Evolutionary conservation across 2,329 filamentous ascomycete species (phyloP).

Genomic region (Colletotrichum sp.): DNA sequence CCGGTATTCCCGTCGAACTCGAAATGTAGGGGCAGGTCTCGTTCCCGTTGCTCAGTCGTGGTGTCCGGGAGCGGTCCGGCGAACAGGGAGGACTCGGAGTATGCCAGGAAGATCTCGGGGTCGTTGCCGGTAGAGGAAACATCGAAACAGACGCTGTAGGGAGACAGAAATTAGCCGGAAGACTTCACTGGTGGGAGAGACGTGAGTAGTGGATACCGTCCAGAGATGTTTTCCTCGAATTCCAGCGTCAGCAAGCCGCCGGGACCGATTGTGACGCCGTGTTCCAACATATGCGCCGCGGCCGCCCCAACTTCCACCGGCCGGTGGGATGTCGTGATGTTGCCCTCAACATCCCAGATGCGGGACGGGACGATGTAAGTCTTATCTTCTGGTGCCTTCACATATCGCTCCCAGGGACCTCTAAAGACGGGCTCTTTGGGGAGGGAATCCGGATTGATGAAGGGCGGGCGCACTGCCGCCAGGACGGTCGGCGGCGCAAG

Average conservation of each 20-base stretch:
- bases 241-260: slow-evolving; percentile 41
- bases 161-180: neutral
- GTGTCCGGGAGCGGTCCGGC: slow-evolving; percentile 26
- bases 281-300: slow-evolving; percentile 13
- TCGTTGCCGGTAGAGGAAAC: slow-evolving; percentile 31
- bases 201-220: slow-evolving; percentile 31
- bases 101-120: slow-evolving; percentile 28
- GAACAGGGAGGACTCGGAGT: slow-evolving; percentile 26
- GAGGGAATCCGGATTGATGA: slow-evolving; percentile 27
- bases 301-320: neutral
- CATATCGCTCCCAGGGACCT: slow-evolving; percentile 43
- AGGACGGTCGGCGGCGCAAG: neutral
- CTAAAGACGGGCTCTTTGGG: slow-evolving; percentile 37
- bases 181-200: neutral
- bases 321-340: slow-evolving; percentile 26
- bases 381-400: slow-evolving; percentile 39
- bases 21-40: slow-evolving; percentile 29
- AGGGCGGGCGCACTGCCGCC: slow-evolving; percentile 8
- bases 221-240: slow-evolving; percentile 45
- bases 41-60: slow-evolving; percentile 26
- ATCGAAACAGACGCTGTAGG: slow-evolving; percentile 37
- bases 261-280: slow-evolving; percentile 30
- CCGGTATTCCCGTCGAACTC: slow-evolving; percentile 31
- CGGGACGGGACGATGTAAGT: slow-evolving; percentile 35
- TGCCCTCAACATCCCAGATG: slow-evolving; percentile 37